A percentile compares a stretch with the other conserved stretches of the same genome.
phyloP scores from a whole-genome alignment of 1,284 basidiomycete species.

The Ustilago crameri region DNA sequence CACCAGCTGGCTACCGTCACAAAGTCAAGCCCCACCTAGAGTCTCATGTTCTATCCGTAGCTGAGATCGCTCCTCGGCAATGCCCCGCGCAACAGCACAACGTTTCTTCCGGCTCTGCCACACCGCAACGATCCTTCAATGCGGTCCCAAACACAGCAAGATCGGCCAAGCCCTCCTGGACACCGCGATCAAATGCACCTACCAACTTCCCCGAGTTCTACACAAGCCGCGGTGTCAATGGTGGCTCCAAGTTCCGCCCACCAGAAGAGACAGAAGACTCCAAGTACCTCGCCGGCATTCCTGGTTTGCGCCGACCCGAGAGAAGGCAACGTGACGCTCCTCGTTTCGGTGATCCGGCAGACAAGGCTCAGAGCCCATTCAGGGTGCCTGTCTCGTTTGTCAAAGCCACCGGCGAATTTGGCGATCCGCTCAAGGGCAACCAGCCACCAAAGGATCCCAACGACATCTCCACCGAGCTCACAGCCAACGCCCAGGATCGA shows the following conservation, averaged over 20 bases:
- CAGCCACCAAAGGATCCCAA: slow-evolving; percentile 20
- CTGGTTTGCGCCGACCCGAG: slow-evolving; percentile 34
- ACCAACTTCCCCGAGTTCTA: slow-evolving; percentile 42
- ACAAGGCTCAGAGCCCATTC: slow-evolving; percentile 26
- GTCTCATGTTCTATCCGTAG: slow-evolving; percentile 10
- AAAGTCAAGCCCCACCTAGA: slow-evolving; percentile 47
- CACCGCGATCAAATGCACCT: slow-evolving; percentile 20
- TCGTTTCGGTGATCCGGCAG: slow-evolving; percentile 42
- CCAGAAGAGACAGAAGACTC: slow-evolving; percentile 50
- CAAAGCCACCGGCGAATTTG: slow-evolving; percentile 49
- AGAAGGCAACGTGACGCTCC: slow-evolving; percentile 14
- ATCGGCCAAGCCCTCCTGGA: slow-evolving; percentile 18
- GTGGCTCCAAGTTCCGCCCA: slow-evolving; percentile 33
- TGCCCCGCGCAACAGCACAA: slow-evolving; percentile 1
- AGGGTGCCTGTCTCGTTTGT: slow-evolving; percentile 54
- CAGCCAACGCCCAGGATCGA: slow-evolving; percentile 10
- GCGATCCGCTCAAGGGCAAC: slow-evolving; percentile 36
- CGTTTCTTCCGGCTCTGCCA: slow-evolving; percentile 9
- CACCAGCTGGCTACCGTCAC: slow-evolving; percentile 36
- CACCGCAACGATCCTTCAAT: slow-evolving; percentile 17
- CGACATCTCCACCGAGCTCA: slow-evolving; percentile 5
- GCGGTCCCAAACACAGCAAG: slow-evolving; percentile 1
- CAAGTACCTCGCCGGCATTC: slow-evolving; percentile 46
- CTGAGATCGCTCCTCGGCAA: slow-evolving; percentile 1
- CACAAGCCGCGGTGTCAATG: slow-evolving; percentile 27